Evolutionary conservation across 2,329 filamentous ascomycete genomes (phyloP).

Genomic region (Orbilia brochopaga): DNA sequence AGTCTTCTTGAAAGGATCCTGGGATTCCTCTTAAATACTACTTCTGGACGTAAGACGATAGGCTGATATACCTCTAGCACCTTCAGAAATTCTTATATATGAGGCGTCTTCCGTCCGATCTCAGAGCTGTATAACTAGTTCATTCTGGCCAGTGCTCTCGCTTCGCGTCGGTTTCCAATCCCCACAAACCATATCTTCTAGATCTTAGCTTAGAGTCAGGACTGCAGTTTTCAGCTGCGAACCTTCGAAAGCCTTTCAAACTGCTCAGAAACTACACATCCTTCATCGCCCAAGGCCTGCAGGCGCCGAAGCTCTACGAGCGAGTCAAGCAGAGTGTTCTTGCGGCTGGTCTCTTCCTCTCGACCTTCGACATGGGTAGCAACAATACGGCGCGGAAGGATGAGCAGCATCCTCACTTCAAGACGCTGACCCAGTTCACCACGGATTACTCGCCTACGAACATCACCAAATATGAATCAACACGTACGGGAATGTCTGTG

Average conservation of each 20-base stretch:
- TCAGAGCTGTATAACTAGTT: no score
- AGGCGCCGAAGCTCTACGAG: conserved; percentile 41
- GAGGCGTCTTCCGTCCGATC: no score
- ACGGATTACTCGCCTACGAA: conserved; percentile 86
- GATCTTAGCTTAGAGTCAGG: background rate
- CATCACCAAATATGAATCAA: conserved; percentile 95
- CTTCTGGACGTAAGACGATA: no score
- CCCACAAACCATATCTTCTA: background rate
- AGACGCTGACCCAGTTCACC: conserved; percentile 81
- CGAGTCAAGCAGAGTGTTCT: conserved; percentile 27
- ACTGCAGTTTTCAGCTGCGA: background rate
- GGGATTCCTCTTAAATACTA: no score
- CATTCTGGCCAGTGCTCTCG: no score
- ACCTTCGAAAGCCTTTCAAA: conserved; percentile 6
- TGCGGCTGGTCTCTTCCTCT: conserved; percentile 28
- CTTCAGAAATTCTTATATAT: no score
- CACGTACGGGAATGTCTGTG: conserved; percentile 91
- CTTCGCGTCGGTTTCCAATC: background rate
- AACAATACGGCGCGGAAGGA: conserved; percentile 15
- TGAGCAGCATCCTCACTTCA: conserved; percentile 67
- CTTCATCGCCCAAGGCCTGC: conserved; percentile 34
- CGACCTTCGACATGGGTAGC: conserved; percentile 26
- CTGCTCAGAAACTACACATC: conserved; percentile 43
- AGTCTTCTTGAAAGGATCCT: no score
- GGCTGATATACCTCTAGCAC: no score